Evolutionary conservation across 345 rosid genomes (phyloP).

Genomic region (Arabis hirsuta): DNA sequence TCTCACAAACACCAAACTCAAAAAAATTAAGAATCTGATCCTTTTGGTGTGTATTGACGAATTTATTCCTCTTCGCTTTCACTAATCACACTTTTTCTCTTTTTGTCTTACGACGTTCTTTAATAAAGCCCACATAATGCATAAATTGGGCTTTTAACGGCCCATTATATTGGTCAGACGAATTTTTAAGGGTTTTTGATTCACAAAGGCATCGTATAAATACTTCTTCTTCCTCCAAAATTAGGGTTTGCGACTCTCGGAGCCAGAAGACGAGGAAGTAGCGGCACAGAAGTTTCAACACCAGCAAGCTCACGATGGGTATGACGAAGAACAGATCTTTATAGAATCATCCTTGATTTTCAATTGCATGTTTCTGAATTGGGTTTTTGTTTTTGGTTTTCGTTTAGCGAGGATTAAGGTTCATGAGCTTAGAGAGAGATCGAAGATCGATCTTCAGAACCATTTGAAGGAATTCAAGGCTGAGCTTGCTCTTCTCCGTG

Average conservation of each 20-base stretch:
- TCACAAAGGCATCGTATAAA: slow-evolving; percentile 15
- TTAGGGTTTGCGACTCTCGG: slow-evolving; percentile 28
- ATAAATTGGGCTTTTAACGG: slow-evolving; percentile 25
- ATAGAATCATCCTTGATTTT: background rate
- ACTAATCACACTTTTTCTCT: slow-evolving; percentile 10
- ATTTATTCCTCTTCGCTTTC: slow-evolving; percentile 38
- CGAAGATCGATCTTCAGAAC: slow-evolving; percentile 52
- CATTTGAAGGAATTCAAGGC: slow-evolving; percentile 60
- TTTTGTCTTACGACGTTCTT: background rate
- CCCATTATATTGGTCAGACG: slow-evolving; percentile 9
- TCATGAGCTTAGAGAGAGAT: slow-evolving; percentile 59
- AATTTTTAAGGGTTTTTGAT: background rate
- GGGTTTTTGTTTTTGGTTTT: background rate
- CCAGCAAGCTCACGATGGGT: slow-evolving; percentile 37
- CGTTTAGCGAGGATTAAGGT: slow-evolving; percentile 59
- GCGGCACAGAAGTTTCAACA: slow-evolving; percentile 23
- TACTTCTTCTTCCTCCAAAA: background rate
- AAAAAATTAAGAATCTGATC: slow-evolving; percentile 37
- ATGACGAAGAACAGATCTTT: background rate
- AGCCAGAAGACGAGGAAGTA: slow-evolving; percentile 28
- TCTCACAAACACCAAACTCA: slow-evolving; percentile 32
- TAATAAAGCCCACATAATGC: background rate
- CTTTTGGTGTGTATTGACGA: slow-evolving; percentile 30
- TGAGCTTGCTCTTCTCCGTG: slow-evolving; percentile 69
- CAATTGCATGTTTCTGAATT: background rate